Evolutionary conservation across 2,329 filamentous ascomycete species (phyloP).

Genomic region (Rutstroemia sydowiana): DNA sequence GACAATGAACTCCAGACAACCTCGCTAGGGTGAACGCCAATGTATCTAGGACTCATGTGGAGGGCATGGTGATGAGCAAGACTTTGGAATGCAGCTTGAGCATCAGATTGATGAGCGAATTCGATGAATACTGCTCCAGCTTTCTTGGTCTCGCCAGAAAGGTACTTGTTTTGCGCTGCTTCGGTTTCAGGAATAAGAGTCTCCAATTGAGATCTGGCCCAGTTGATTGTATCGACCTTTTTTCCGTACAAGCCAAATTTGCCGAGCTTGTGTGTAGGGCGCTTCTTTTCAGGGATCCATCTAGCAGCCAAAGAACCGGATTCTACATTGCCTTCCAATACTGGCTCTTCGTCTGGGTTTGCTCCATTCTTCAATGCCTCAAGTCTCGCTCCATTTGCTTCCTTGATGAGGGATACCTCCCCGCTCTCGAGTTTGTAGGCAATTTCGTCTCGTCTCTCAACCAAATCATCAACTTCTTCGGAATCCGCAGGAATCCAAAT

Average conservation of each 20-base stretch:
- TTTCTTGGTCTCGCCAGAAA: constrained; percentile 47
- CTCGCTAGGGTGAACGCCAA: constrained; percentile 72
- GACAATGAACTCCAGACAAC: constrained; percentile 81
- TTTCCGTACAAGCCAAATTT: constrained; percentile 66
- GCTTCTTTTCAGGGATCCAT: constrained; percentile 64
- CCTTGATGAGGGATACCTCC: constrained; percentile 76
- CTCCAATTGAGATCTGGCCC: constrained; percentile 71
- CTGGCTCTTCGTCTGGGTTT: constrained; percentile 29
- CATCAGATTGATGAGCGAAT: constrained; percentile 72
- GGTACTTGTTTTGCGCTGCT: constrained; percentile 58
- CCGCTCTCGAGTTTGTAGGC: constrained; percentile 79
- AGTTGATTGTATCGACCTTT: constrained; percentile 92
- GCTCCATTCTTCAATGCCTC: constrained; percentile 36
- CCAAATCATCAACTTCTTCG: constrained; percentile 68
- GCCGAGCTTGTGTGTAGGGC: constrained; percentile 68
- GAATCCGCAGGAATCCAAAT: constrained; percentile 78
- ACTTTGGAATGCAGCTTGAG: constrained; percentile 77
- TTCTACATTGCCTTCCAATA: constrained; percentile 49
- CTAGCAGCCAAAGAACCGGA: constrained; percentile 61
- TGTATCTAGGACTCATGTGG: constrained; percentile 72
- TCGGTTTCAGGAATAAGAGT: constrained; percentile 61
- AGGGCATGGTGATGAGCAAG: constrained; percentile 76
- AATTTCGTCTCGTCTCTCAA: constrained; percentile 71
- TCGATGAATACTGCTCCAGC: constrained; percentile 69
- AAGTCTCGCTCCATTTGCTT: constrained; percentile 63